A percentile compares a stretch with the other conserved stretches of the same genome.
Evolutionary conservation across 768 basidiomycete genomes (phyloP).

Genomic region (Dentipellis sp.): DNA sequence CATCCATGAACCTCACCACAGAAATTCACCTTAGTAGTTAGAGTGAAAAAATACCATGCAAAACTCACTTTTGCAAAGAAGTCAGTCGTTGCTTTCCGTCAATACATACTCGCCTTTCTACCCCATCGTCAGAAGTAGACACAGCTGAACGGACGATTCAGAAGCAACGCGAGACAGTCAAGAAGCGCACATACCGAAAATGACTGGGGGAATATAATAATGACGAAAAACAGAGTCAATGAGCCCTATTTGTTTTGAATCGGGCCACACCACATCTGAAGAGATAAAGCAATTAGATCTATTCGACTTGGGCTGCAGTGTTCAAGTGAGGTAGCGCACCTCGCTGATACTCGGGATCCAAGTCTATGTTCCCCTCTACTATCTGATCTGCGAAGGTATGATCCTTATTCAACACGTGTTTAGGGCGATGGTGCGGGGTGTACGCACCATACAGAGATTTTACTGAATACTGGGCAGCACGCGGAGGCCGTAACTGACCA

Average conservation of each 20-base stretch:
- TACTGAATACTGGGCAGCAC: constrained; percentile 21
- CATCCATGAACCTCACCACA: constrained; percentile 40
- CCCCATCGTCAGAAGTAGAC: constrained; percentile 28
- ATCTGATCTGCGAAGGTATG: constrained; percentile 45
- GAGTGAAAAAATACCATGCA: background rate
- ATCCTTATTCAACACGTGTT: background rate
- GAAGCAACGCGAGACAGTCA: background rate
- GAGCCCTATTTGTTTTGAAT: constrained; percentile 47
- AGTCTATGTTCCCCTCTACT: constrained; percentile 48
- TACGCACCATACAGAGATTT: constrained; percentile 24
- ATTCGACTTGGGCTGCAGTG: background rate
- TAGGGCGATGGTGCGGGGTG: background rate
- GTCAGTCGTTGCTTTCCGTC: constrained; percentile 72
- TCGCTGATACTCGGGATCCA: constrained; percentile 75
- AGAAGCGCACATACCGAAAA: constrained; percentile 40
- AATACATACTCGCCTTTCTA: constrained; percentile 44
- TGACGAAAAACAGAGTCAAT: constrained; percentile 59
- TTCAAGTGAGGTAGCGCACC: constrained; percentile 27
- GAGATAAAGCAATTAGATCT: background rate
- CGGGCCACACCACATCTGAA: constrained; percentile 57
- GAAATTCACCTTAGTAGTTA: background rate
- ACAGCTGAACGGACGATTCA: constrained; percentile 27
- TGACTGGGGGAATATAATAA: constrained; percentile 58
- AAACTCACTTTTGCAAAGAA: constrained; percentile 44
- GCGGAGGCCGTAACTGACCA: constrained; percentile 15